A percentile compares a stretch with the other conserved stretches of the same genome.
These are phyloP conservation scores for Nemophila menziesii DNA, from an alignment of 257 asterid species.

Conservation along the genomic window DNA sequence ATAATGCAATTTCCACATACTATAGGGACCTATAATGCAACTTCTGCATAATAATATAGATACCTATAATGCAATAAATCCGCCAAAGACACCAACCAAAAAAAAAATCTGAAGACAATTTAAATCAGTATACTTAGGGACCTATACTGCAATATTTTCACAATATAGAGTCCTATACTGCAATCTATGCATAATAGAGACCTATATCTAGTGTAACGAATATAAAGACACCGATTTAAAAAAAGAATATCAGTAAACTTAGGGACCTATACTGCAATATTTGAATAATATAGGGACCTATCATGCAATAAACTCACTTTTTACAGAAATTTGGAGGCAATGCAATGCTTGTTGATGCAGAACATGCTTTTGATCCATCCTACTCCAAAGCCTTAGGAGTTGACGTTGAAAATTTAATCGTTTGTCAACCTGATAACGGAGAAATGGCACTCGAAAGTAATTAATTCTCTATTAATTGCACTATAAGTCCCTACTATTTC, in stretches of 20 bases:
- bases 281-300: background rate
- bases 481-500: background rate
- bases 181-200: no score
- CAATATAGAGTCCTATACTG: no score
- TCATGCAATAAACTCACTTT: constrained; percentile 7
- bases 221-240: no score
- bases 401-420: constrained; percentile 92
- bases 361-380: constrained; percentile 97
- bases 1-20: no score
- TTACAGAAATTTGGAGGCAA: constrained; percentile 87
- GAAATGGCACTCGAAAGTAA: constrained; percentile 99
- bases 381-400: constrained; percentile 92
- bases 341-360: constrained; percentile 99
- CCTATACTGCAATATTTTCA: no score
- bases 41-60: no score
- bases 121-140: no score
- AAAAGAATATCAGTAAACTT: no score
- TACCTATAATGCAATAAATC: background rate
- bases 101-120: no score
- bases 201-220: no score
- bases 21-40: background rate
- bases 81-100: no score
- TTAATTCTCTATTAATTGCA: constrained; percentile 17
- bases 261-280: no score
- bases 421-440: constrained; percentile 99